Percentiles rank a stretch among this genome's conserved stretches.
Evolutionary conservation across 2,329 filamentous ascomycete genomes (phyloP).

Genomic region (Sclerotinia trifoliorum): DNA sequence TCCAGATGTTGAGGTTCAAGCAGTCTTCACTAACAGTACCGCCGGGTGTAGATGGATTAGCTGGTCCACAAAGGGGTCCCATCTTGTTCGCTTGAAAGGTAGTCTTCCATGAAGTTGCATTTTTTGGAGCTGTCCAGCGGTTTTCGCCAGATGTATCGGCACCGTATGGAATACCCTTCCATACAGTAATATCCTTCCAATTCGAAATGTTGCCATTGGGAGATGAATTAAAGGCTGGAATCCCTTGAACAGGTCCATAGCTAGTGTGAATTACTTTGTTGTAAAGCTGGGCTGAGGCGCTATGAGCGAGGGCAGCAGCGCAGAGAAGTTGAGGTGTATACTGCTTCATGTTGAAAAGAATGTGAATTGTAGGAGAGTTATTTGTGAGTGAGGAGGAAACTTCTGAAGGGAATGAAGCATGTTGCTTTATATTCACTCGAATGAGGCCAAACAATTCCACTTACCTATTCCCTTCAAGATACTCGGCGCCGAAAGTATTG

Average conservation of each 20-base stretch:
- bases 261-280: slow-evolving; percentile 24
- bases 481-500: neutral
- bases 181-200: slow-evolving; percentile 34
- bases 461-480: neutral
- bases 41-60: slow-evolving; percentile 28
- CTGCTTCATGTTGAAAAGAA: slow-evolving; percentile 4
- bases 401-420: neutral
- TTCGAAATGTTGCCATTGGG: slow-evolving; percentile 21
- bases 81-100: slow-evolving; percentile 35
- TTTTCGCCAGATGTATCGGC: slow-evolving; percentile 44
- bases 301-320: slow-evolving; percentile 1
- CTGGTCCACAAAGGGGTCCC: slow-evolving; percentile 36
- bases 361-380: neutral
- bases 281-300: slow-evolving; percentile 21
- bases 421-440: neutral
- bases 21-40: slow-evolving; percentile 43
- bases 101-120: slow-evolving; percentile 28
- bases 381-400: neutral
- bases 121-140: slow-evolving; percentile 40
- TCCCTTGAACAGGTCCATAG: slow-evolving; percentile 25
- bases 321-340: slow-evolving; percentile 3
- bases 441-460: neutral
- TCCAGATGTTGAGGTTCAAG: slow-evolving; percentile 47
- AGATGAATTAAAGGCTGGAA: slow-evolving; percentile 25
- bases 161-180: slow-evolving; percentile 29